Evolutionary conservation across 2,329 filamentous ascomycete genomes (phyloP), one percentile per base, ranked within the genome.

Genomic region (Triangularia verruculosa): DNA sequence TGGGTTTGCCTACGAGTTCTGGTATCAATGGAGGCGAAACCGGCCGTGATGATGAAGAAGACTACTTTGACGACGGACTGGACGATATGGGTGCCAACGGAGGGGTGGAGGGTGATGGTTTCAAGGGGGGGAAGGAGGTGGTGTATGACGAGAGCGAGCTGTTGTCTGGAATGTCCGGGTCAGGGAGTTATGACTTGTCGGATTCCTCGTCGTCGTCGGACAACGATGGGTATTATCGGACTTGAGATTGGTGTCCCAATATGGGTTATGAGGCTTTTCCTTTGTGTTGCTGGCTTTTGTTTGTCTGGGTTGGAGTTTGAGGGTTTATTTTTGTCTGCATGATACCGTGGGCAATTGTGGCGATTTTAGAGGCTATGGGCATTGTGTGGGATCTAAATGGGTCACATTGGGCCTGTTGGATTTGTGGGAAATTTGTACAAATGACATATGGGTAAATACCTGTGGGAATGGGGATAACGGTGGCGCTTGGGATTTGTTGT

Each of bases 21-120:
- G 60, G 13, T 11, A 43, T 57, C 39, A 22, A 20, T 13, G 24
- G 51, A 51, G 3, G 12, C 20, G 13, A 51, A 5, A 20, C 20
- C 15, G 51, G 51, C 3, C 1, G 51, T 6, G 20, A 13, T 15
- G 61, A 62, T 8, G 61, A 64, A 11, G 61, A 47, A 13, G 64
- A 61, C 15, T 47, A 59, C 2, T 66, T 64, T 57, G 66, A 64
- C 27, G 66, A 59, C 4, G 51, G 22, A n/a, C 51, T 67, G 2
- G 67, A 68, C 58, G 65, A 59, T 27, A 66, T 66, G 64, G 66
- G 64, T 2, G 66, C 62, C 1, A 66, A 65, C 55, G 58, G 64
- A 13, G 61, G 63, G 17, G 59, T 27, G 61, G 53, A 9, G 52
- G n/a, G 3, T 13, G 34, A 57, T 11, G 54, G 43, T 15, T 57